Base-by-base conservation (phyloP, 2,329 filamentous ascomycete genomes). In the Xylariales sp. region DNA sequence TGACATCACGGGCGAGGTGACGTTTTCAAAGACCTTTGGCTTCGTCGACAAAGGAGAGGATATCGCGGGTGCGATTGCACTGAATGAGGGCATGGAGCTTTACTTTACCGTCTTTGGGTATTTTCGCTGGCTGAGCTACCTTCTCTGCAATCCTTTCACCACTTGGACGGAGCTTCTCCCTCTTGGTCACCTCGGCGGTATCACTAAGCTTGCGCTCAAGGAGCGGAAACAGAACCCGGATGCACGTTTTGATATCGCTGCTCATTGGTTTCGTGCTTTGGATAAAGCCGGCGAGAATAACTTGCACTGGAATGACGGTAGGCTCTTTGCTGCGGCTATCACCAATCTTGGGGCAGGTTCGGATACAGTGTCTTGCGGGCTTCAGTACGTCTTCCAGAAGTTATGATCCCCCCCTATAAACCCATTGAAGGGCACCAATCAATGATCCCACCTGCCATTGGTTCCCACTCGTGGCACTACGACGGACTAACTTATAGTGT, bases 41-140 rank as follows among this genome's bases (percentile, higher is more conserved):
- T 57, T 53, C 31, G 40, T 55, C 5, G 49, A 56, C 27, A 46
- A 58, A 12, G 57, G 47, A 5, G 43, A 32, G n/a, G 56, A 60
- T 37, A 47, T 59, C 2, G 44, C 52, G 18, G 48, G 50, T 16
- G 42, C 51, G 9, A 52, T 60, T 27, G 47, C 46, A 3, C 51
- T 47, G 28, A 51, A 51, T 5, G 45, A 45, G 28, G 51, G 48
- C 10, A 33, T 59, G 11, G 45, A 49, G 25, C 24, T 42, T 21
- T 58, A 59, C 34, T 54, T 59, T 34, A 47, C 51, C 16, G 43
- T 50, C 8, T 49, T 58, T 29, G 34, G 43, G 4, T 32, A 33
- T 32, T 45, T 45, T 20, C 18, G 32, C 8, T 42, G 28, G 38
- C 6, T 37, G 10, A 28, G 21, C 25, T 38, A 31, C 5, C 16